These are phyloP conservation scores for Chrysoporthe cubensis DNA, from an alignment of 2,329 filamentous ascomycete species.

Conservation along the genomic window DNA sequence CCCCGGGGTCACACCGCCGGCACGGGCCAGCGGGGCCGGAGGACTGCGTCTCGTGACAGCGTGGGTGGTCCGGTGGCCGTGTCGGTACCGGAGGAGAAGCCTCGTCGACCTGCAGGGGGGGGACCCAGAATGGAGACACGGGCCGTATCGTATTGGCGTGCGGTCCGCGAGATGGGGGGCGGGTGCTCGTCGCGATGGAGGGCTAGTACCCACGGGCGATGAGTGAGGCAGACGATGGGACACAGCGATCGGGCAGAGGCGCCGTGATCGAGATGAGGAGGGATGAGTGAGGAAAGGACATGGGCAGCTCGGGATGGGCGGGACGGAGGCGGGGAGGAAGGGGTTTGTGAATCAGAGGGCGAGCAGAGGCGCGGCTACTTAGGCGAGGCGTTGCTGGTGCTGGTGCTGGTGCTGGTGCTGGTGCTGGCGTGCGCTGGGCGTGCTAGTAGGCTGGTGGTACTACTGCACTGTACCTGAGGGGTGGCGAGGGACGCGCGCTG, in stretches of 20 bases:
- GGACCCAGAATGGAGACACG: background rate
- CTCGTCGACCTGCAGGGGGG: background rate
- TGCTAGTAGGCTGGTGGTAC: no score
- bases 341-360: background rate
- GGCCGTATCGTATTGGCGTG: background rate
- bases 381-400: no score
- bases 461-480: background rate
- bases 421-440: no score
- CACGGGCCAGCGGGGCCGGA: constrained; percentile 11
- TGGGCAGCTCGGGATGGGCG: background rate
- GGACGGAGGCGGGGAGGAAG: background rate
- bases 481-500: background rate
- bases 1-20: constrained; percentile 20
- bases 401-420: no score
- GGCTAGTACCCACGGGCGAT: background rate
- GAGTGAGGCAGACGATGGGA: background rate
- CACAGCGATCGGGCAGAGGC: constrained; percentile 17
- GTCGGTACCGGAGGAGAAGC: background rate
- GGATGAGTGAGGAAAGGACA: background rate
- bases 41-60: background rate
- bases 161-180: background rate
- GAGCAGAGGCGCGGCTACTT: background rate
- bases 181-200: background rate
- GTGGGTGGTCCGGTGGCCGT: constrained; percentile 1
- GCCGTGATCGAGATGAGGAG: constrained; percentile 13